phyloP scores from a whole-genome alignment of 306 rosid species.

The Medicago arabica region DNA sequence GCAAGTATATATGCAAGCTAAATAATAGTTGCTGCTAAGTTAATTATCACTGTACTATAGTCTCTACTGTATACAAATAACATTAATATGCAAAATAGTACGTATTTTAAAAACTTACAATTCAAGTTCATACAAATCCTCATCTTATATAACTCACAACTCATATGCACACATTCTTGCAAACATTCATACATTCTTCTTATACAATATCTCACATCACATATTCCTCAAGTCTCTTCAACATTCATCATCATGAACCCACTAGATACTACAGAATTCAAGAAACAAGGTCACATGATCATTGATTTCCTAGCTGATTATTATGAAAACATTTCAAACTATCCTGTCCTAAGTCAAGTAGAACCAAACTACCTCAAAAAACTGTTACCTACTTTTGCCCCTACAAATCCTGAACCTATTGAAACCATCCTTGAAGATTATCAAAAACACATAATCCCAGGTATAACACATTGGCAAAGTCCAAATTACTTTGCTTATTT shows the following conservation, averaged over 20 bases:
- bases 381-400: constrained; percentile 47
- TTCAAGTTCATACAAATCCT: neutral
- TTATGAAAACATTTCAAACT: constrained; percentile 50
- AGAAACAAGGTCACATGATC: constrained; percentile 64
- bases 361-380: constrained; percentile 56
- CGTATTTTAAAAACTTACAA: no score
- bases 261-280: constrained; percentile 60
- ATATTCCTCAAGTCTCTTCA: neutral
- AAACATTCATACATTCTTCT: neutral
- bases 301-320: constrained; percentile 69
- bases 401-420: constrained; percentile 52
- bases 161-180: neutral
- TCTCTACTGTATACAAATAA: no score
- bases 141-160: neutral
- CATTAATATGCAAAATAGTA: neutral
- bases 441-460: constrained; percentile 51
- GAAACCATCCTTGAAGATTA: constrained; percentile 61
- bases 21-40: no score
- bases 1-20: no score
- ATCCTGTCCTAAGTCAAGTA: constrained; percentile 62
- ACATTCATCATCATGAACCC: constrained; percentile 47
- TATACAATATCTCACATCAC: neutral
- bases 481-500: constrained; percentile 69
- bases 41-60: no score
- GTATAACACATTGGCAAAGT: constrained; percentile 74